Evolutionary conservation across 2,329 filamentous ascomycete genomes (phyloP).

Genomic region (Juglanconis oblonga): DNA sequence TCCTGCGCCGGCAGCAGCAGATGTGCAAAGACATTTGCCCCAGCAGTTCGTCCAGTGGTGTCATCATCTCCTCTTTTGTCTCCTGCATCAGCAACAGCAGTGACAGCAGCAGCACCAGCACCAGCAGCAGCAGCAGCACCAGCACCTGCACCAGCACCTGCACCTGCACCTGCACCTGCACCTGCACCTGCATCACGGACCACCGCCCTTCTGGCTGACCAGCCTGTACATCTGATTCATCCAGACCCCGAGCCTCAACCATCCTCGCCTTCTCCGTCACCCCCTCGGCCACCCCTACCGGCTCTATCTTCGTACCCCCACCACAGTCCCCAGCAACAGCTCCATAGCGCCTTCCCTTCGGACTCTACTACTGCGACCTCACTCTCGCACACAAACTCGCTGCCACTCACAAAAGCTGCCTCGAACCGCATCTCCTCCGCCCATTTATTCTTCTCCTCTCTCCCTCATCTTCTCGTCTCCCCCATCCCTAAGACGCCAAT

Average conservation of each 20-base stretch:
- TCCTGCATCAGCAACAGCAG: conserved; percentile 6
- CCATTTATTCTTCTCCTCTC: conserved; percentile 16
- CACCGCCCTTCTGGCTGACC: neutral
- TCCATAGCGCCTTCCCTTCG: conserved; percentile 6
- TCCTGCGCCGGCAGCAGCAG: neutral
- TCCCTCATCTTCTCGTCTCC: conserved; percentile 19
- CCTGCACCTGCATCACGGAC: neutral
- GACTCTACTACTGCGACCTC: conserved; percentile 4
- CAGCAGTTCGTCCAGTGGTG: conserved; percentile 9
- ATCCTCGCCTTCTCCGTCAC: neutral
- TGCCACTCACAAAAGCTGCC: conserved; percentile 9
- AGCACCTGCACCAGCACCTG: neutral
- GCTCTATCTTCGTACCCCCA: conserved; percentile 12
- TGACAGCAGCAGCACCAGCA: neutral
- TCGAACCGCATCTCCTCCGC: conserved; percentile 10
- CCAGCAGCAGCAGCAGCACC: neutral
- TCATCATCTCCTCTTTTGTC: conserved; percentile 4
- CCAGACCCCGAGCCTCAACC: conserved; percentile 10
- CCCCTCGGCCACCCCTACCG: conserved; percentile 9
- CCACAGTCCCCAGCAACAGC: conserved; percentile 3
- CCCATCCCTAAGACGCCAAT: conserved; percentile 33
- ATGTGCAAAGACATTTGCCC: neutral
- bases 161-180: neutral
- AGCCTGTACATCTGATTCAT: conserved; percentile 6
- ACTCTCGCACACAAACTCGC: neutral